Conservation (phyloP, 345 rosid genomes). For the Anastatica hierochuntica region DNA sequence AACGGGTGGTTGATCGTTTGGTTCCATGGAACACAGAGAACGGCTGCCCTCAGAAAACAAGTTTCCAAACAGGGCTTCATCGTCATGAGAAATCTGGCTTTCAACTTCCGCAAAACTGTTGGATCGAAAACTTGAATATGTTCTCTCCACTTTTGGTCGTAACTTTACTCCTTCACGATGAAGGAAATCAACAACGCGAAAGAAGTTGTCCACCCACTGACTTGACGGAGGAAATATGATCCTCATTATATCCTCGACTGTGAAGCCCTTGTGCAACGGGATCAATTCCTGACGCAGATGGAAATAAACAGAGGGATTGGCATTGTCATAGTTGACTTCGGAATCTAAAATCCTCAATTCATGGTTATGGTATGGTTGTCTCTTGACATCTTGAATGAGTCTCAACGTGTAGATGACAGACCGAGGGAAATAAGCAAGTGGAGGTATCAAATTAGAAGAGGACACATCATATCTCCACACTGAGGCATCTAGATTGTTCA, state of each 20-base stretch:
- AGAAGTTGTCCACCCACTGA: conserved; percentile 71
- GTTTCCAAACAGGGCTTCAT: conserved; percentile 92
- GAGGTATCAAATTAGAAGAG: conserved; percentile 40
- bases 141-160: conserved; percentile 56
- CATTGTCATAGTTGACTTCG: conserved; percentile 26
- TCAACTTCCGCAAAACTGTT: conserved; percentile 62
- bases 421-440: conserved; percentile 74
- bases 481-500: conserved; percentile 60
- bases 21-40: conserved; percentile 60
- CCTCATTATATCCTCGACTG: conserved; percentile 49
- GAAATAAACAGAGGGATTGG: conserved; percentile 29
- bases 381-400: conserved; percentile 67
- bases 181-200: conserved; percentile 60
- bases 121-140: conserved; percentile 49
- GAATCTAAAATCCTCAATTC: conserved; percentile 42
- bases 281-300: conserved; percentile 44
- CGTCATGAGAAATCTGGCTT: conserved; percentile 73
- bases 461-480: conserved; percentile 61
- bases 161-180: conserved; percentile 70
- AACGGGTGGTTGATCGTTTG: conserved; percentile 56
- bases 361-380: conserved; percentile 38
- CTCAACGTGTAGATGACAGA: conserved; percentile 48
- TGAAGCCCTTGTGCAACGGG: conserved; percentile 53
- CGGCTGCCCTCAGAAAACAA: conserved; percentile 85
- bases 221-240: conserved; percentile 62